Base-by-base conservation (phyloP, 1,284 basidiomycete genomes). In the Mycocalia duriaeana region DNA sequence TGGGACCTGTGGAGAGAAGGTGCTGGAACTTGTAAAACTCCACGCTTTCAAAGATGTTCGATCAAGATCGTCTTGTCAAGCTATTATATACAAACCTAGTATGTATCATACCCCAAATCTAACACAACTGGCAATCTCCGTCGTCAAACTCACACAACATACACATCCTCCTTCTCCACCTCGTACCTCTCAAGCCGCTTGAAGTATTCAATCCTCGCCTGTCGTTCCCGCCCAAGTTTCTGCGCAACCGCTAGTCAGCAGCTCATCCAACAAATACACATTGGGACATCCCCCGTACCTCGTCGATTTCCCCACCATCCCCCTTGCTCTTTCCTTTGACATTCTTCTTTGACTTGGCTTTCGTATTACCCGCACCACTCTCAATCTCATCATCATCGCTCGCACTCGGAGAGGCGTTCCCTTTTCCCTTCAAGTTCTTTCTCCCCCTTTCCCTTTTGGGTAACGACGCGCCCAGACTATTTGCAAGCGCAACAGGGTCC, bases 81-180 rank as follows among this genome's bases (percentile, higher is more conserved):
- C 9, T 4, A 14, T 42, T 46, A 38, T 42, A n/a, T 37, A 22
- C 34, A 24, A 16, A 34, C 16, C 13, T 34, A 34, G 28, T 34
- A 16, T 34, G 4, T 34, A 16, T 34, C 28, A 34, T 34, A 34
- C 13, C 13, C 28, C 16, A 34, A 34, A 4, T 11, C 28, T 4
- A n/a, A n/a, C n/a, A n/a, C n/a, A n/a, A n/a, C n/a, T n/a, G n/a
- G n/a, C n/a, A n/a, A n/a, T n/a, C n/a, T n/a, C n/a, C n/a, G n/a
- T n/a, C n/a, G n/a, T n/a, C n/a, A 41, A 36, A 34, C 28, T 79
- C 64, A 82, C 44, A 82, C 65, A 43, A 82, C 68, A 59, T 80
- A 82, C 24, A 82, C 78, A 46, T 79, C 74, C 60, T 82, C 79
- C 51, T 76, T 76, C 47, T 72, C 70, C 14, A 82, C 64, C 50